phyloP scores from a whole-genome alignment of 2,329 filamentous ascomycete species.

The Cladophialophora psammophila region DNA sequence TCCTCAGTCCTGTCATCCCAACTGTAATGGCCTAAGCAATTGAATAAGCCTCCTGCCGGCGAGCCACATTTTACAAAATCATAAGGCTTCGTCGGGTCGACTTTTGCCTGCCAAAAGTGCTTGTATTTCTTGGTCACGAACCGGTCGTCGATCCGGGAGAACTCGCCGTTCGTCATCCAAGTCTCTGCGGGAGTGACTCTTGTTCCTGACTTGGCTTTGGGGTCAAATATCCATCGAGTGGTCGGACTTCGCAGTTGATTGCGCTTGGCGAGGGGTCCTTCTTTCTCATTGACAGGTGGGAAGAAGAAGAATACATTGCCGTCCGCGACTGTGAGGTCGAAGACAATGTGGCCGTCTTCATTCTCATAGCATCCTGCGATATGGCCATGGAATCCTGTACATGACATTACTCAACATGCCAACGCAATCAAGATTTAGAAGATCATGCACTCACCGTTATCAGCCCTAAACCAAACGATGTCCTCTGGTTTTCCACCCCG shows the following conservation, averaged over 20 bases:
- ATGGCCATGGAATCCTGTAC: constrained; percentile 54
- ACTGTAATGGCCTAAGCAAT: constrained; percentile 37
- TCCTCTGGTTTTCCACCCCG: constrained; percentile 60
- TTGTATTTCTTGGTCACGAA: constrained; percentile 53
- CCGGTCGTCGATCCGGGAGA: constrained; percentile 44
- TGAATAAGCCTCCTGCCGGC: constrained; percentile 39
- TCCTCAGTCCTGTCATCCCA: constrained; percentile 39
- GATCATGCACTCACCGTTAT: constrained; percentile 43
- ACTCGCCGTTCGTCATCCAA: constrained; percentile 47
- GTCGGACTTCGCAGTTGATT: constrained; percentile 41
- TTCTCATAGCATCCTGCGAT: constrained; percentile 59
- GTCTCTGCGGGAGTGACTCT: constrained; percentile 48
- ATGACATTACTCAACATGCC: not conserved
- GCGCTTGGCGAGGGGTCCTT: constrained; percentile 35
- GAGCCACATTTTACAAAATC: constrained; percentile 42
- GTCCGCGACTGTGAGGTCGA: constrained; percentile 47
- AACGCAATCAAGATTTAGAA: not conserved
- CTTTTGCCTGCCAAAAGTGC: constrained; percentile 57
- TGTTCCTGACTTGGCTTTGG: constrained; percentile 44
- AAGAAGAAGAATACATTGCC: constrained; percentile 48
- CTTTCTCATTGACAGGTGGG: constrained; percentile 31
- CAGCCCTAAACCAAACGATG: constrained; percentile 47
- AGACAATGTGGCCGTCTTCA: constrained; percentile 54
- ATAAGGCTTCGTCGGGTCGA: constrained; percentile 43
- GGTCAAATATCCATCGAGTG: constrained; percentile 46